Evolutionary conservation across 75 land plant species (phyloP).

Genomic region (Pinus albicaulis): DNA sequence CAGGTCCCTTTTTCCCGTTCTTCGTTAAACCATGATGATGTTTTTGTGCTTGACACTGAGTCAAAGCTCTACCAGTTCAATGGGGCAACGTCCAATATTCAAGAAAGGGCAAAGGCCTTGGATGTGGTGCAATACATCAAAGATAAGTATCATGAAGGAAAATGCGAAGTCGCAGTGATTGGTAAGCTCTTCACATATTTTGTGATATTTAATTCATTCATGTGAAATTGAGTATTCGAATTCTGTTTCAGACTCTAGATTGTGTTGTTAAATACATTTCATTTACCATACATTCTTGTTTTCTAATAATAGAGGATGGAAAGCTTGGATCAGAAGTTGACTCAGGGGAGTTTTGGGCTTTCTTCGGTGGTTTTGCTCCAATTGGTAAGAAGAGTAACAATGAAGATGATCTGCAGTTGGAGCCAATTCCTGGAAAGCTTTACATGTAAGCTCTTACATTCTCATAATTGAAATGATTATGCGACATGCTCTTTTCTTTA

Average conservation of each 20-base stretch:
- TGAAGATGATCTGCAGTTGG: slow-evolving; percentile 10
- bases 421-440: slow-evolving; percentile 19
- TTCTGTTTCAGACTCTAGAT: not conserved
- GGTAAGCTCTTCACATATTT: slow-evolving; percentile 38
- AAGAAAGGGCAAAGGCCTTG: slow-evolving; percentile 89
- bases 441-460: slow-evolving; percentile 24
- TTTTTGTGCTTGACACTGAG: slow-evolving; percentile 84
- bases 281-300: not conserved
- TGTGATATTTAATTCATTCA: not conserved
- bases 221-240: not conserved
- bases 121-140: slow-evolving; percentile 89
- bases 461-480: not conserved
- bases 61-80: slow-evolving; percentile 77
- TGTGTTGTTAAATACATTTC: not conserved
- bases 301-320: slow-evolving; percentile 77
- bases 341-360: slow-evolving; percentile 89
- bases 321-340: slow-evolving; percentile 85
- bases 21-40: slow-evolving; percentile 90
- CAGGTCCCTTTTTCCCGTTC: slow-evolving; percentile 92
- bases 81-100: slow-evolving; percentile 76
- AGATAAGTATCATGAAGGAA: slow-evolving; percentile 70
- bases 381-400: slow-evolving; percentile 41
- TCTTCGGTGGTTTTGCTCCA: slow-evolving; percentile 98
- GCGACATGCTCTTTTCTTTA: not conserved
- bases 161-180: slow-evolving; percentile 70